Base-by-base conservation (phyloP, 805 yeast species). In the Kodamaea kakaduensis region DNA sequence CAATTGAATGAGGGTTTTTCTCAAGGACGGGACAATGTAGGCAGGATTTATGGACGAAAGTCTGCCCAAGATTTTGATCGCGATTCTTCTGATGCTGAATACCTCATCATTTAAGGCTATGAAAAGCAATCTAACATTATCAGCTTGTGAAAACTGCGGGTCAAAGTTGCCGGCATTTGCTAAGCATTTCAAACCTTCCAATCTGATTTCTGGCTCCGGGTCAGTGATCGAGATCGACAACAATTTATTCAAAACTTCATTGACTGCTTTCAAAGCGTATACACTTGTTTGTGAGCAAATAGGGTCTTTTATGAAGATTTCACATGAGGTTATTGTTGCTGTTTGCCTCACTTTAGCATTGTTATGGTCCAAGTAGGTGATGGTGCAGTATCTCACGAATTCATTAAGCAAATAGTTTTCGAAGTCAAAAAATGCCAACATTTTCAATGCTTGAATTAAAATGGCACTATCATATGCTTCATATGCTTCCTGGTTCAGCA, bases 121-220 rank as follows among this genome's bases (percentile, higher is more conserved):
- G 50, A 90, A 86, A 15, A 93, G 65, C 9, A 89, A 60, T 36
- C 86, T 71, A 20, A 89, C 90, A 55, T 88, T 89, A 41, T 85
- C 95, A 1, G 96, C 94, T 56, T 93, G 97, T 0, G 97, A 86
- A 20, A 93, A 60, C 50, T 93, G 97, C 0, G 96, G 85, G 50
- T 93, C 97, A 54, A 90, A 84, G 39, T 73, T 72, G 2, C 79
- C 73, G 23, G 84, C 84, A 20, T 58, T 52, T 7, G 58, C 64
- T 24, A 94, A 64, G 30, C 88, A 73, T 34, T 73, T 72, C 38
- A 93, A 64, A 1, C 90, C 87, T 42, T 84, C 89, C 7, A 84
- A 61, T 38, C 99, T 68, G 20, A 90, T 85, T 40, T 89, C 97
- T 2, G 90, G 76, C 3, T 76, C 76, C 0, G 95, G 86, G 47